Evolutionary conservation across 2,329 filamentous ascomycete species (phyloP).

Genomic region (Colletotrichum limetticola): DNA sequence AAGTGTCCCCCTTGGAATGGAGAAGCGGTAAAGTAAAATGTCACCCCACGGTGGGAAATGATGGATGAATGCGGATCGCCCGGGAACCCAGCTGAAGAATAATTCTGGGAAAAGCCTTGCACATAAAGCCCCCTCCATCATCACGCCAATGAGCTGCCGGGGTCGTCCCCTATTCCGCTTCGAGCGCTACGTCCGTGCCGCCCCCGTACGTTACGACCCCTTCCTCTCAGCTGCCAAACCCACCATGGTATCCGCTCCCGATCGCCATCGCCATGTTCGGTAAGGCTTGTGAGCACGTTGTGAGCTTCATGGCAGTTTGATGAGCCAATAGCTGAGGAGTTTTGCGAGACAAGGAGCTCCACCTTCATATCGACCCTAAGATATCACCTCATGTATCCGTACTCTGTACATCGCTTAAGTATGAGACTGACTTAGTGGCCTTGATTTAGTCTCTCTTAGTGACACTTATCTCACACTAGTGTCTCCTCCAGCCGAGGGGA

Average conservation of each 20-base stretch:
- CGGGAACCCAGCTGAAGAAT: slow-evolving; percentile 17
- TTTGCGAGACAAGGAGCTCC: background rate
- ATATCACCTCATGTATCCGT: background rate
- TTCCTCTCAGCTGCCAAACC: background rate
- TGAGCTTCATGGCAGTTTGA: background rate
- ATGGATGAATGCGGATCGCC: slow-evolving; percentile 10
- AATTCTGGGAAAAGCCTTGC: slow-evolving; percentile 19
- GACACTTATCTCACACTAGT: background rate
- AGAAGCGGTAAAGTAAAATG: background rate
- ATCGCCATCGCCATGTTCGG: background rate
- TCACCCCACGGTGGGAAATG: slow-evolving; percentile 6
- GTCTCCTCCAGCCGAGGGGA: background rate
- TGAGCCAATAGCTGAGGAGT: background rate
- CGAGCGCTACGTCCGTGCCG: slow-evolving; percentile 14
- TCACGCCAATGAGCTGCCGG: background rate
- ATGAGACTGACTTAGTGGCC: background rate
- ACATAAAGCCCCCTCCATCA: background rate
- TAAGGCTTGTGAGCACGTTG: background rate
- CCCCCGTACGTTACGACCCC: background rate
- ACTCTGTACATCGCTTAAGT: background rate
- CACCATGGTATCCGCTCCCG: background rate
- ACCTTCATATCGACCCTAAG: background rate
- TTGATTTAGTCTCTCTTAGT: background rate
- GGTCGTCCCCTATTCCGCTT: slow-evolving; percentile 2
- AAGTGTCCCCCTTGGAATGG: background rate